Evolutionary conservation across 768 basidiomycete genomes (phyloP).

Genomic region (Suillus weaverae): DNA sequence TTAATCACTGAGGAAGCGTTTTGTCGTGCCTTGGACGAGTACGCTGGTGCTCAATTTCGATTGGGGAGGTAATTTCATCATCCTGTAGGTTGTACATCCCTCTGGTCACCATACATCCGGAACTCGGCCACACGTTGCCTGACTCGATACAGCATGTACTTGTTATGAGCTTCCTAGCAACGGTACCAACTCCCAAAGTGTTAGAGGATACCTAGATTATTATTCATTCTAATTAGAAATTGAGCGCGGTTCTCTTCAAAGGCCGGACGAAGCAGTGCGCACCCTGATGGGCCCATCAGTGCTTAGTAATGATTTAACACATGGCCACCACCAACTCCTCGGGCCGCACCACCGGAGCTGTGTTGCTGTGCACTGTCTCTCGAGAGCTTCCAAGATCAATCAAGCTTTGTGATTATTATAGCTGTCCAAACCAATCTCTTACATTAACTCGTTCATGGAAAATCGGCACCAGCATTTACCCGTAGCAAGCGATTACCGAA

Average conservation of each 20-base stretch:
- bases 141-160: neutral
- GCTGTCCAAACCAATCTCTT: neutral
- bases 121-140: neutral
- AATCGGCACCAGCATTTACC: neutral
- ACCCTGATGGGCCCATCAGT: neutral
- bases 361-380: neutral
- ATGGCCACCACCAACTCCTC: too few species aligned
- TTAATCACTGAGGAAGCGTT: constrained; percentile 58
- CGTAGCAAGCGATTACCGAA: neutral
- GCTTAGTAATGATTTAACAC: too few species aligned
- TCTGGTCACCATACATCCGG: neutral
- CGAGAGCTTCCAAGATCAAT: too few species aligned
- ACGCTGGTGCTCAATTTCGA: constrained; percentile 71
- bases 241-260: neutral
- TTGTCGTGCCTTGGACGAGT: constrained; percentile 72
- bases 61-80: constrained; percentile 59
- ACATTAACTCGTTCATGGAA: neutral
- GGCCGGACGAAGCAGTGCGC: neutral
- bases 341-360: too few species aligned
- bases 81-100: constrained; percentile 3
- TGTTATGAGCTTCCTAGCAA: neutral
- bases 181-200: neutral
- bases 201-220: neutral
- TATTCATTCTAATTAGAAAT: neutral
- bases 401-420: too few species aligned